phyloP scores from a whole-genome alignment of 345 rosid genomes.

The Arabis hirsuta region DNA sequence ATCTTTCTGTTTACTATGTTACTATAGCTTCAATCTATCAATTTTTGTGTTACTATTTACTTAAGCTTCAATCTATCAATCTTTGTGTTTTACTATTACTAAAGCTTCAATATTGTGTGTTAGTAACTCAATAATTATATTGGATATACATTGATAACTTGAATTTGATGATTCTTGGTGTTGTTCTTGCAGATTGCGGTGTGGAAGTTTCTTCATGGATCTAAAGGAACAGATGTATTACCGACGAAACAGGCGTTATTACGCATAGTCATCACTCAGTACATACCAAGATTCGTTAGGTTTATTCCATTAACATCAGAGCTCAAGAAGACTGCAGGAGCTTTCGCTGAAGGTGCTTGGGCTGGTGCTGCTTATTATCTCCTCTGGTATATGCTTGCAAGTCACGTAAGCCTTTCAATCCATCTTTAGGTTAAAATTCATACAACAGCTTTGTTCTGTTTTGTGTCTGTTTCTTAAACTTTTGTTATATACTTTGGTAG shows the following conservation, averaged over 20 bases:
- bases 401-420: conserved; percentile 69
- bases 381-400: conserved; percentile 86
- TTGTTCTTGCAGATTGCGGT: conserved; percentile 62
- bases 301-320: conserved; percentile 79
- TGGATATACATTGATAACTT: neutral
- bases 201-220: conserved; percentile 62
- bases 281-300: conserved; percentile 76
- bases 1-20: neutral
- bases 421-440: neutral
- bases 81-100: neutral
- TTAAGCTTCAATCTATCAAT: neutral
- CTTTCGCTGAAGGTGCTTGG: conserved; percentile 83
- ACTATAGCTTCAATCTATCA: neutral
- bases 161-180: neutral
- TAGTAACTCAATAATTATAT: neutral
- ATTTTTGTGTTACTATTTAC: neutral
- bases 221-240: conserved; percentile 65
- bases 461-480: conserved; percentile 3
- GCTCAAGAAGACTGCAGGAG: conserved; percentile 82
- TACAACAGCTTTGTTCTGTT: conserved; percentile 3
- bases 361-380: conserved; percentile 86
- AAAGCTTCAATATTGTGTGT: neutral
- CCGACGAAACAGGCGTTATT: conserved; percentile 62
- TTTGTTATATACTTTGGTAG: conserved; percentile 45
- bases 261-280: conserved; percentile 66